A percentile compares a stretch with the other conserved stretches of the same genome.
Evolutionary conservation across 2,329 filamentous ascomycete species (phyloP).

Genomic region (Ophiostoma ips): DNA sequence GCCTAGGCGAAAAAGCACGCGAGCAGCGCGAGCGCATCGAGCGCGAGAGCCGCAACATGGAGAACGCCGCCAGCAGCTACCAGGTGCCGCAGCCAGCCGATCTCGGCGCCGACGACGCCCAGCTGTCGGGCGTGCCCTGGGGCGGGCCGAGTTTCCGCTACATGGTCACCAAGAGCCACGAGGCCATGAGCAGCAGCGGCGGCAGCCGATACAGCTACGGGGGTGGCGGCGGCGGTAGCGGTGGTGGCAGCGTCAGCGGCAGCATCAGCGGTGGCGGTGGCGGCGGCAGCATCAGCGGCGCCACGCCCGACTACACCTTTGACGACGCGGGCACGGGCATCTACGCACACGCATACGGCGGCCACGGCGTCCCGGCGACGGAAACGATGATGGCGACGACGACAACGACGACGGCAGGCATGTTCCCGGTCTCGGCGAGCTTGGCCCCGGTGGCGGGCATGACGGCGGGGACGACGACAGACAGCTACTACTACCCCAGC

Average conservation of each 20-base stretch:
- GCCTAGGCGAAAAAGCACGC: conserved; percentile 55
- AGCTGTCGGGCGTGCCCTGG: conserved; percentile 56
- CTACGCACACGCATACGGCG: neutral
- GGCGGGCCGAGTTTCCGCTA: conserved; percentile 50
- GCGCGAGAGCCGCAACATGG: conserved; percentile 48
- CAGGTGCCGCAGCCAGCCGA: conserved; percentile 44
- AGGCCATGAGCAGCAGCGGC: conserved; percentile 29
- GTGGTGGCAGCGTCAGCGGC: neutral
- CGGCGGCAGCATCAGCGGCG: neutral
- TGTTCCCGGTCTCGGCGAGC: neutral
- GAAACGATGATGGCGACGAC: neutral
- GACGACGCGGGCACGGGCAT: conserved; percentile 3
- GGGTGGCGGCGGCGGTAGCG: neutral
- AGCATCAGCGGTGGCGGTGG: neutral
- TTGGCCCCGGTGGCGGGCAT: neutral
- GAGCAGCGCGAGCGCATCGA: conserved; percentile 53
- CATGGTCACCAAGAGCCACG: conserved; percentile 36
- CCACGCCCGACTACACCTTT: conserved; percentile 2
- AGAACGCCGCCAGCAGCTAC: conserved; percentile 51
- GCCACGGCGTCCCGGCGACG: neutral
- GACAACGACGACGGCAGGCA: neutral
- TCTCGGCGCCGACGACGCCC: conserved; percentile 32
- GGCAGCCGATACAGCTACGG: conserved; percentile 13
- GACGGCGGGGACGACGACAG: neutral
- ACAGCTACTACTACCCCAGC: conserved; percentile 2